phyloP scores from a whole-genome alignment of 2,329 filamentous ascomycete species.

The Hypoxylon sp. region DNA sequence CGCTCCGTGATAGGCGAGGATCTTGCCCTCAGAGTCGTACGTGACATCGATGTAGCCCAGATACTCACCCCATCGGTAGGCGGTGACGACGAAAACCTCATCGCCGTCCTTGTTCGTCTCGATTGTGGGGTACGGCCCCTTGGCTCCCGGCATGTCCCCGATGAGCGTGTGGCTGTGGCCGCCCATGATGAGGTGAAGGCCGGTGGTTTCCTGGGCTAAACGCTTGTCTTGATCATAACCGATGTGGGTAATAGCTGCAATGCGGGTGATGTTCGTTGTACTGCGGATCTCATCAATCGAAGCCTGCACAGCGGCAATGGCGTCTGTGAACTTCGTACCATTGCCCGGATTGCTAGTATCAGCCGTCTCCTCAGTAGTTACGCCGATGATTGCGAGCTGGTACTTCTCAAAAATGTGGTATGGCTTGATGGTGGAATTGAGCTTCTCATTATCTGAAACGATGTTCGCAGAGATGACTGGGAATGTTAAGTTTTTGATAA shows the following conservation, averaged over 20 bases:
- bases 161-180: slow-evolving; percentile 61
- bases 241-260: slow-evolving; percentile 75
- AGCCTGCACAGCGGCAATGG: slow-evolving; percentile 68
- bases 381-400: slow-evolving; percentile 72
- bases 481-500: slow-evolving; percentile 73
- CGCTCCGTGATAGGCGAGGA: slow-evolving; percentile 72
- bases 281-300: slow-evolving; percentile 72
- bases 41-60: slow-evolving; percentile 75
- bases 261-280: slow-evolving; percentile 72
- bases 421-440: slow-evolving; percentile 74
- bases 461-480: slow-evolving; percentile 74
- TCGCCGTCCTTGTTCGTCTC: slow-evolving; percentile 70
- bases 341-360: slow-evolving; percentile 69
- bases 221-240: slow-evolving; percentile 74
- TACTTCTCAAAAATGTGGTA: slow-evolving; percentile 74
- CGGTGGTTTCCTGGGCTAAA: slow-evolving; percentile 69
- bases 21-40: slow-evolving; percentile 70
- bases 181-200: slow-evolving; percentile 74
- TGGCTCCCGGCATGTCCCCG: slow-evolving; percentile 68
- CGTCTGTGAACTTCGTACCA: slow-evolving; percentile 69
- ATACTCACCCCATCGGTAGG: slow-evolving; percentile 77
- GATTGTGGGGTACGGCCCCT: slow-evolving; percentile 74
- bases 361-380: slow-evolving; percentile 70
- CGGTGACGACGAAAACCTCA: slow-evolving; percentile 76
- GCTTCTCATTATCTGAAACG: slow-evolving; percentile 67